phyloP scores from a whole-genome alignment of 306 rosid genomes.

The Vigna trinervia region DNA sequence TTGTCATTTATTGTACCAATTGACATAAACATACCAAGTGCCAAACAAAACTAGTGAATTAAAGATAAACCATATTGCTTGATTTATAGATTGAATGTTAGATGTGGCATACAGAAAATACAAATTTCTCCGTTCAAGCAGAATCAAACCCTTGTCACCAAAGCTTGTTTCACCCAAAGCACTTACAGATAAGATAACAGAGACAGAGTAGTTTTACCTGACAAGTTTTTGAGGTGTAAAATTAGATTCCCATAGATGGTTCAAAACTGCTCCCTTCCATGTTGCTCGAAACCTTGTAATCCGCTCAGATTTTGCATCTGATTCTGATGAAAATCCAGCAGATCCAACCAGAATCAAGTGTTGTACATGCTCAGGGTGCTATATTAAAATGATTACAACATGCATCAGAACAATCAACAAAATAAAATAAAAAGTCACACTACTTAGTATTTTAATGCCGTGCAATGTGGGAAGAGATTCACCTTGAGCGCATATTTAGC shows the following conservation, averaged over 20 bases:
- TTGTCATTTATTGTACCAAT: not conserved
- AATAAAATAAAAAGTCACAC: slow-evolving; percentile 5
- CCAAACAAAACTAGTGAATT: slow-evolving; percentile 8
- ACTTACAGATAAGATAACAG: not conserved
- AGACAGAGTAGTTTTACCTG: slow-evolving; percentile 54
- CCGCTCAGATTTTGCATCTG: slow-evolving; percentile 62
- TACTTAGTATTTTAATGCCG: slow-evolving; percentile 33
- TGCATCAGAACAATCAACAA: slow-evolving; percentile 44
- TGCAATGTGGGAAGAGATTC: slow-evolving; percentile 34
- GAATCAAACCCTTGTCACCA: slow-evolving; percentile 18
- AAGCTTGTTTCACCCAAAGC: not conserved
- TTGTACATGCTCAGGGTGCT: slow-evolving; percentile 91
- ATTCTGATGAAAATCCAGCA: slow-evolving; percentile 78
- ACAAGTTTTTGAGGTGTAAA: slow-evolving; percentile 87
- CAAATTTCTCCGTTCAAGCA: not conserved
- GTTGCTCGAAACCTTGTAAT: slow-evolving; percentile 69
- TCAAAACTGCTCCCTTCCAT: slow-evolving; percentile 90
- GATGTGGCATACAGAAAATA: not conserved
- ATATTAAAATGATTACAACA: slow-evolving; percentile 34
- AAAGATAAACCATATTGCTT: not conserved
- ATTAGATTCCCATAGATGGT: slow-evolving; percentile 97
- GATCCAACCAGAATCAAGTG: slow-evolving; percentile 94
- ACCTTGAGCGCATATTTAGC: slow-evolving; percentile 96
- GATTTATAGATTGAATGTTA: not conserved
- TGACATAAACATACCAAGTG: slow-evolving; percentile 6